A percentile compares a stretch with the other conserved stretches of the same genome.
Conservation (phyloP, 1,284 basidiomycete species). For the Ganoderma boninense region DNA sequence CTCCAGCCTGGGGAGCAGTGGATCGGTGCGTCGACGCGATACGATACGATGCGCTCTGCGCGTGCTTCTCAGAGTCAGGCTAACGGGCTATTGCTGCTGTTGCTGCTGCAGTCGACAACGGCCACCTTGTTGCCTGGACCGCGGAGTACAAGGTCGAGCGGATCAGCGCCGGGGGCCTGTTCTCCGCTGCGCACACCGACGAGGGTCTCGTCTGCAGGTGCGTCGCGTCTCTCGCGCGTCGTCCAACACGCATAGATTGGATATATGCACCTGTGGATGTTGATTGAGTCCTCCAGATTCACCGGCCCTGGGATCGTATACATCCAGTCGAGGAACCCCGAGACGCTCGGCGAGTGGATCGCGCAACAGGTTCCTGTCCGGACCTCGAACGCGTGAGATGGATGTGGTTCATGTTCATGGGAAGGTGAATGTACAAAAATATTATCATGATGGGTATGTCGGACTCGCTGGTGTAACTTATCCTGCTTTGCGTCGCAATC, state of each 20-base stretch:
- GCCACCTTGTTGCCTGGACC: slow-evolving; percentile 46
- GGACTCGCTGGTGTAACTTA: no score
- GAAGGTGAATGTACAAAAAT: neutral
- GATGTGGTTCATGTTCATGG: neutral
- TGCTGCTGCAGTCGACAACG: slow-evolving; percentile 39
- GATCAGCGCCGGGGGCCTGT: slow-evolving; percentile 41
- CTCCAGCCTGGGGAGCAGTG: slow-evolving; percentile 44
- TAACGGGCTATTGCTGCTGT: no score
- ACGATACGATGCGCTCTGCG: no score
- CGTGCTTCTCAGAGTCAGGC: no score
- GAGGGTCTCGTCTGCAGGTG: slow-evolving; percentile 45
- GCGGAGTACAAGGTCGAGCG: slow-evolving; percentile 45
- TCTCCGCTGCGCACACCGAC: slow-evolving; percentile 41
- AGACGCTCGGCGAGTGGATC: slow-evolving; percentile 42
- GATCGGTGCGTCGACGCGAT: slow-evolving; percentile 37
- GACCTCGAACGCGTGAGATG: neutral
- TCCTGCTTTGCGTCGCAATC: no score
- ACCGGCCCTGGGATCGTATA: slow-evolving; percentile 45
- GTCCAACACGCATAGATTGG: no score
- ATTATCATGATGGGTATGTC: neutral
- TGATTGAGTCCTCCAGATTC: slow-evolving; percentile 32
- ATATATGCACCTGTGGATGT: neutral
- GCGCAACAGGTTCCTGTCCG: slow-evolving; percentile 35
- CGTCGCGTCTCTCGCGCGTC: slow-evolving; percentile 2
- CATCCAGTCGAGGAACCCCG: slow-evolving; percentile 44